Evolutionary conservation across 495 filamentous ascomycete species (phyloP).

Genomic region (Hypoxylon cercidicola): DNA sequence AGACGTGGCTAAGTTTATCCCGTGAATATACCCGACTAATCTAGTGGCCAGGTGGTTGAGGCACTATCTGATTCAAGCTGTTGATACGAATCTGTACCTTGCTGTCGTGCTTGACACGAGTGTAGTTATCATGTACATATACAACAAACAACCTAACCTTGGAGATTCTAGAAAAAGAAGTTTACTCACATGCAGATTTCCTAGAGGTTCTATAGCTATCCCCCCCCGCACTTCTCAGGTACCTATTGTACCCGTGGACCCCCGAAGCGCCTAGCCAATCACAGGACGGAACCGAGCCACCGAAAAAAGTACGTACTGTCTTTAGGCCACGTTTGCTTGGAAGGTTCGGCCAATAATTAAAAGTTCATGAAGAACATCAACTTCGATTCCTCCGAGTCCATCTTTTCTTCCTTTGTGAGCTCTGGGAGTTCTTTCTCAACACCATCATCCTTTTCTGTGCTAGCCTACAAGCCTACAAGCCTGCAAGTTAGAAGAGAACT

Average conservation of each 20-base stretch:
- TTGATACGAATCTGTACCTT: neutral
- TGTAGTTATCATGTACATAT: neutral
- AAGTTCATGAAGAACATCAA: slow-evolving; percentile 36
- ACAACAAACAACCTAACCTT: slow-evolving; percentile 6
- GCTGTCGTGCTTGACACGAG: neutral
- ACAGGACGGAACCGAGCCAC: slow-evolving; percentile 20
- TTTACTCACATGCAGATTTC: slow-evolving; percentile 4
- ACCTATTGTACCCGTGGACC: slow-evolving; percentile 15
- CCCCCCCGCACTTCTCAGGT: slow-evolving; percentile 16
- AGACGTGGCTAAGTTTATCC: too few species aligned
- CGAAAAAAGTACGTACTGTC: slow-evolving; percentile 44
- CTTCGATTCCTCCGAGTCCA: slow-evolving; percentile 31
- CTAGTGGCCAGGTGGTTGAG: too few species aligned
- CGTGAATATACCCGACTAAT: too few species aligned
- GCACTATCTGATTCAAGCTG: too few species aligned
- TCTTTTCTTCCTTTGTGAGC: slow-evolving; percentile 52
- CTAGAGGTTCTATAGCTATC: slow-evolving; percentile 34
- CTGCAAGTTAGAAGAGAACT: slow-evolving; percentile 35
- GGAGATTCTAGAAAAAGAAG: slow-evolving; percentile 9
- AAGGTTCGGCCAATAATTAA: slow-evolving; percentile 44
- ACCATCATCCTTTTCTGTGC: slow-evolving; percentile 26
- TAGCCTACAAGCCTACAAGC: too few species aligned
- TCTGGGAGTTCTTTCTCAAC: slow-evolving; percentile 53
- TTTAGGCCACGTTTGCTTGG: slow-evolving; percentile 43
- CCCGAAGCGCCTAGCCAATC: slow-evolving; percentile 33